Base-by-base conservation (phyloP, 306 rosid species). In the Sesbania bispinosa region DNA sequence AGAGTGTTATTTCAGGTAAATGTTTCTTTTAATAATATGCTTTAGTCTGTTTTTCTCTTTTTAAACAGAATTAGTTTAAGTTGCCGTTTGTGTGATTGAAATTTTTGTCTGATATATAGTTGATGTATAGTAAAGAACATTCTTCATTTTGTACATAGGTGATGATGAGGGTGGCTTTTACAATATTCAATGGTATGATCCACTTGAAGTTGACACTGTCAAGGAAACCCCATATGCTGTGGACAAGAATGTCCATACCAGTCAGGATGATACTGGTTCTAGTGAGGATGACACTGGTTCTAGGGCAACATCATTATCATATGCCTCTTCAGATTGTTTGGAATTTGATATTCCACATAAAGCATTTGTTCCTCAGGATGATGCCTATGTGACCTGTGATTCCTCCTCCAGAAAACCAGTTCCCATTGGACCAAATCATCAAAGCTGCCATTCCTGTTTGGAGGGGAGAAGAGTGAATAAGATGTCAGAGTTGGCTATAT, bases 401-500 rank as follows among this genome's bases (percentile, higher is more conserved):
- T 4, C 57, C 61, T 60, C 73, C 71, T 82, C 83, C 2, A 68
- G 85, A 81, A 80, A 48, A 55, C 70, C 65, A 60, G 82, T 85
- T 76, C 86, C 88, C 8, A 13, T 85, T 38, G 92, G 89, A 30
- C 65, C 77, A 30, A 67, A 80, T 73, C 81, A 85, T 76, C 92
- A n/a, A 85, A 77, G 89, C 85, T 39, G 55, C 30, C 20, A 73
- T 88, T 70, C 86, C 89, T 20, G 15, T 64, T 23, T 87, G 89
- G 85, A 26, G 10, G 6, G 84, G n/a, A n/a, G 82, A 51, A 36
- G 14, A 29, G 26, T 45, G 21, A 54, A 57, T 57, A 36, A 43
- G 29, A 20, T 23, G 62, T 35, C 50, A 9, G 74, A 24, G 55
- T 61, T 24, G 10, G 80, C 59, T 18, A 55, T 24, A 18, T n/a